phyloP scores from a whole-genome alignment of 805 yeast genomes.

The Yarrowia hollandica region DNA sequence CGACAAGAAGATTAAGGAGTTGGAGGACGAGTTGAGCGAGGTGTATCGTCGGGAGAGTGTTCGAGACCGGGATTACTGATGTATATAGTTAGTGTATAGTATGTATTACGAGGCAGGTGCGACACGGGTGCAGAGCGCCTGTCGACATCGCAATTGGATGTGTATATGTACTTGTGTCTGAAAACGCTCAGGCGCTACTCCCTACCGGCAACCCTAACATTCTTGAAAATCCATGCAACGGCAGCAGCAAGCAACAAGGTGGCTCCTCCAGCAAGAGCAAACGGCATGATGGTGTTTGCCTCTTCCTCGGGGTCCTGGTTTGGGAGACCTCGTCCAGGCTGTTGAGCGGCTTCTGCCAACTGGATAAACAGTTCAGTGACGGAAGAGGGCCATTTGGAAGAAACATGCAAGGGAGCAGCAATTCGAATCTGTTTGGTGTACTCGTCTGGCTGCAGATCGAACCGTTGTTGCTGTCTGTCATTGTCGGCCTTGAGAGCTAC shows the following conservation, averaged over 20 bases:
- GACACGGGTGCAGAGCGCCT: too few relatives aligned
- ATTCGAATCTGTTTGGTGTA: slow-evolving; percentile 66
- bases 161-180: too few relatives aligned
- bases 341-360: slow-evolving; percentile 81
- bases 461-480: slow-evolving; percentile 92
- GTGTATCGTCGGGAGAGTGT: background rate
- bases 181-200: too few relatives aligned
- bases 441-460: slow-evolving; percentile 81
- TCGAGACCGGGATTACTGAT: background rate
- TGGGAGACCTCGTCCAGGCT: slow-evolving; percentile 71
- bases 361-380: slow-evolving; percentile 81
- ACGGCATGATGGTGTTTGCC: slow-evolving; percentile 51
- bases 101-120: too few relatives aligned
- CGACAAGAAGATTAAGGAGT: slow-evolving; percentile 25
- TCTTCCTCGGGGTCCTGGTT: slow-evolving; percentile 63
- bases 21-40: slow-evolving; percentile 8
- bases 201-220: slow-evolving; percentile 12
- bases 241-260: slow-evolving; percentile 29
- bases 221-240: slow-evolving; percentile 27
- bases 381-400: slow-evolving; percentile 87
- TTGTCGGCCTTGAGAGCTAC: slow-evolving; percentile 94
- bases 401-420: slow-evolving; percentile 85
- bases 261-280: slow-evolving; percentile 67
- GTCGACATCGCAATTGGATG: too few relatives aligned
- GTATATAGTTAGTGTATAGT: slow-evolving; percentile 15